phyloP scores from a whole-genome alignment of 352 stramenopile genomes.

The Thraustotheca clavata region DNA sequence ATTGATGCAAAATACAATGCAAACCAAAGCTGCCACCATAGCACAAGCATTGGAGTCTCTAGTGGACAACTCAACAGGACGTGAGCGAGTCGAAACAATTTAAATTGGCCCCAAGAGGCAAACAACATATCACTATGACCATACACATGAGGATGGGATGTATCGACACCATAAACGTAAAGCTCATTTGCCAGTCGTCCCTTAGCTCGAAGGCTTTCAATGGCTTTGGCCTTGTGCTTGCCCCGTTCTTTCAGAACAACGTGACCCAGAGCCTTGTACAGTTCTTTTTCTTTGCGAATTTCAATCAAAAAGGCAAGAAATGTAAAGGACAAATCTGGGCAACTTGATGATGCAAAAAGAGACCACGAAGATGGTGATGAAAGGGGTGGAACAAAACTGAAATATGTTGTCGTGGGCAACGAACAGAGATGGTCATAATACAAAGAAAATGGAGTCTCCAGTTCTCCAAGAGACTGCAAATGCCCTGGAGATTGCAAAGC shows the following conservation, averaged over 20 bases:
- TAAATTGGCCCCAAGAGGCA: background rate
- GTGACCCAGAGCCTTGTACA: conserved; percentile 19
- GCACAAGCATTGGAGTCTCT: conserved; percentile 27
- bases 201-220: conserved; percentile 18
- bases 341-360: background rate
- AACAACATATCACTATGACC: conserved; percentile 16
- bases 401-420: background rate
- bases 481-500: background rate
- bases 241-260: conserved; percentile 10
- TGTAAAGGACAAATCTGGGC: background rate
- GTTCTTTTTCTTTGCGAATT: conserved; percentile 20
- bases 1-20: conserved; percentile 55
- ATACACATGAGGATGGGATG: conserved; percentile 7
- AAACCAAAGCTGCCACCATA: conserved; percentile 71
- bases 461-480: background rate
- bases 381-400: conserved; percentile 14
- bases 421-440: conserved; percentile 13
- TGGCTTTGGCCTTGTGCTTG: conserved; percentile 14
- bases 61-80: background rate
- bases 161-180: conserved; percentile 21
- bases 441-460: conserved; percentile 13
- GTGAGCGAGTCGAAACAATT: conserved; percentile 11
- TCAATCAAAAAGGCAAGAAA: conserved; percentile 16
- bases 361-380: background rate
- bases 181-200: conserved; percentile 16